Percentiles rank a stretch among this genome's conserved stretches.
Conservation (phyloP, 2,329 filamentous ascomycete species). For the Aspergillus sp. region DNA sequence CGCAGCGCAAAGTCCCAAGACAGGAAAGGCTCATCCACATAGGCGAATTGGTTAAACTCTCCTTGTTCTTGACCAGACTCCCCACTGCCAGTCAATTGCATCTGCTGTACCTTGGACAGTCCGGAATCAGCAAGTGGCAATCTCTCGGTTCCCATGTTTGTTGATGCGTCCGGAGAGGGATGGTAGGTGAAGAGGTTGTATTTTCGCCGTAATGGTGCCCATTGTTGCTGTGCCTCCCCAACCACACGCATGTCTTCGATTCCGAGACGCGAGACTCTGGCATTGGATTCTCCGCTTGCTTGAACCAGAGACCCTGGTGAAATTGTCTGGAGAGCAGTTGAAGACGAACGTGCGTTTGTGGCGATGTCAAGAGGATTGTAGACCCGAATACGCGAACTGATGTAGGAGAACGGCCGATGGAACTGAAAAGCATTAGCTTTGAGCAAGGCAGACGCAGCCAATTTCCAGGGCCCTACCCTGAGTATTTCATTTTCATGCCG, state of each 20-base stretch:
- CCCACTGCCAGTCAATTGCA: slow-evolving; percentile 30
- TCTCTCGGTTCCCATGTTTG: slow-evolving; percentile 31
- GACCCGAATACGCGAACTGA: slow-evolving; percentile 53
- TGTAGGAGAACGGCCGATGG: slow-evolving; percentile 58
- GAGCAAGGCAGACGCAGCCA: not conserved
- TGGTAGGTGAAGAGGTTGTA: slow-evolving; percentile 60
- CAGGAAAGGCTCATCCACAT: slow-evolving; percentile 56
- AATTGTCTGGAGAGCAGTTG: slow-evolving; percentile 40
- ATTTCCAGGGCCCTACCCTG: slow-evolving; percentile 27
- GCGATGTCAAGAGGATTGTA: slow-evolving; percentile 45
- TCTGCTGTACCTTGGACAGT: slow-evolving; percentile 44
- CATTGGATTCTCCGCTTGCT: slow-evolving; percentile 36
- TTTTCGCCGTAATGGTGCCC: slow-evolving; percentile 56
- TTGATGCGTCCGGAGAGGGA: slow-evolving; percentile 31
- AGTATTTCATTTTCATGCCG: slow-evolving; percentile 54
- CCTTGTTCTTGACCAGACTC: slow-evolving; percentile 25
- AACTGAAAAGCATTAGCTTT: slow-evolving; percentile 35
- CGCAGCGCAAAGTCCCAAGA: slow-evolving; percentile 59
- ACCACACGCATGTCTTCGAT: slow-evolving; percentile 56
- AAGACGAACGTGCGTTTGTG: slow-evolving; percentile 28
- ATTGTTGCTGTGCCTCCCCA: slow-evolving; percentile 57
- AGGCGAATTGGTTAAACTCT: slow-evolving; percentile 54
- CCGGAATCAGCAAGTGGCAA: slow-evolving; percentile 41
- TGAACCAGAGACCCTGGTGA: slow-evolving; percentile 36
- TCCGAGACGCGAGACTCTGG: slow-evolving; percentile 49